phyloP scores from a whole-genome alignment of 2,329 filamentous ascomycete species.

The Penicillium brevicompactum region DNA sequence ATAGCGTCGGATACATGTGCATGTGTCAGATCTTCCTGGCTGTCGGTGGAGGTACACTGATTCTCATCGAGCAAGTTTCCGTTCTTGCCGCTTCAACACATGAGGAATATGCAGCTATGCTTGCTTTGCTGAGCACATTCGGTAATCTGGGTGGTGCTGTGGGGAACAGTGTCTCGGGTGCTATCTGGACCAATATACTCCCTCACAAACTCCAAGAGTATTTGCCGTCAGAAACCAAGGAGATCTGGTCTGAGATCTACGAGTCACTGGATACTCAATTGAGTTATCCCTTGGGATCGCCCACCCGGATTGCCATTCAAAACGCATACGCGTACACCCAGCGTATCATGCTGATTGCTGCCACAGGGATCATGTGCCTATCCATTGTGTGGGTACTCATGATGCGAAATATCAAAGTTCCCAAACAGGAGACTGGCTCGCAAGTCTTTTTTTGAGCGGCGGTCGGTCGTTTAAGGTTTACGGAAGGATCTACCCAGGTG shows the following conservation, averaged over 20 bases:
- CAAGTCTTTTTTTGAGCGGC: constrained; percentile 8
- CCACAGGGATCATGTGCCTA: constrained; percentile 44
- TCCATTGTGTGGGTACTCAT: constrained; percentile 46
- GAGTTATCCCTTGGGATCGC: constrained; percentile 28
- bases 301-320: constrained; percentile 32
- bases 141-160: constrained; percentile 57
- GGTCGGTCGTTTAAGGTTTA: not conserved
- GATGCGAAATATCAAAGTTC: constrained; percentile 51
- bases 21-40: constrained; percentile 63
- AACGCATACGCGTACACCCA: constrained; percentile 53
- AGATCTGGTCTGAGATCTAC: constrained; percentile 46
- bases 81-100: constrained; percentile 57
- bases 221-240: constrained; percentile 40
- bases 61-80: constrained; percentile 58
- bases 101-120: constrained; percentile 57
- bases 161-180: constrained; percentile 58
- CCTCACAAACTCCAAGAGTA: constrained; percentile 47
- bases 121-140: constrained; percentile 60
- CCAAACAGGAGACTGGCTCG: constrained; percentile 7
- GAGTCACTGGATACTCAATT: constrained; percentile 50
- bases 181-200: constrained; percentile 64
- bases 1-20: constrained; percentile 55
- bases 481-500: no score
- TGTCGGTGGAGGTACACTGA: constrained; percentile 55
- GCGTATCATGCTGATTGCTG: constrained; percentile 54